Conservation (phyloP, 352 stramenopile genomes). For the Phytophthora melonis region DNA sequence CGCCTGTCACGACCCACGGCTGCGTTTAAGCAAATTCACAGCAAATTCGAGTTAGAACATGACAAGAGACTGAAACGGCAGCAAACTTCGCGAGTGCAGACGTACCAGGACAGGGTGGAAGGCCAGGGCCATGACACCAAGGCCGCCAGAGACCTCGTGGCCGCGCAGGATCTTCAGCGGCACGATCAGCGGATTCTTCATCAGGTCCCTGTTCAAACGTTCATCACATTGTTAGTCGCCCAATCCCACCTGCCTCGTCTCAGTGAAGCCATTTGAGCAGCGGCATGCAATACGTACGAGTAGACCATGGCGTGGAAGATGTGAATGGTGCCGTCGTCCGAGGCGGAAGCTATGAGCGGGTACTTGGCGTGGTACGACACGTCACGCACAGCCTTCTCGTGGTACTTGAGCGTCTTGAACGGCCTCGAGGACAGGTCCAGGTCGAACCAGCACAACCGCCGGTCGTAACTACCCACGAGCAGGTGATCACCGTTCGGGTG, state of each 20-base stretch:
- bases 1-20: constrained; percentile 95
- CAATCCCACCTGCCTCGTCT: constrained; percentile 18
- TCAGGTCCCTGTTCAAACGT: constrained; percentile 90
- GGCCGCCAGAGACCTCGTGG: constrained; percentile 93
- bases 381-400: constrained; percentile 96
- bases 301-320: constrained; percentile 99
- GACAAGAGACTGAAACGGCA: neutral
- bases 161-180: constrained; percentile 98
- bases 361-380: constrained; percentile 97
- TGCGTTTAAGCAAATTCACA: constrained; percentile 20
- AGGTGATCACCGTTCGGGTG: constrained; percentile 99
- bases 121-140: constrained; percentile 95
- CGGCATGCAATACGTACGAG: constrained; percentile 75
- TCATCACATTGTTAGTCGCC: constrained; percentile 18
- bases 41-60: neutral
- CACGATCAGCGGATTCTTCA: constrained; percentile 99
- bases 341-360: constrained; percentile 98
- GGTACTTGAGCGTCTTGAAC: constrained; percentile 99
- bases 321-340: constrained; percentile 98
- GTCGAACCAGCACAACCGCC: constrained; percentile 99
- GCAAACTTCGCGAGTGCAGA: neutral
- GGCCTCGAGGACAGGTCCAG: constrained; percentile 97
- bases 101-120: constrained; percentile 98
- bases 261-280: constrained; percentile 19
- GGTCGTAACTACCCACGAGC: constrained; percentile 98